Conservation (phyloP, 768 basidiomycete species). For the Astraeus odoratus region DNA sequence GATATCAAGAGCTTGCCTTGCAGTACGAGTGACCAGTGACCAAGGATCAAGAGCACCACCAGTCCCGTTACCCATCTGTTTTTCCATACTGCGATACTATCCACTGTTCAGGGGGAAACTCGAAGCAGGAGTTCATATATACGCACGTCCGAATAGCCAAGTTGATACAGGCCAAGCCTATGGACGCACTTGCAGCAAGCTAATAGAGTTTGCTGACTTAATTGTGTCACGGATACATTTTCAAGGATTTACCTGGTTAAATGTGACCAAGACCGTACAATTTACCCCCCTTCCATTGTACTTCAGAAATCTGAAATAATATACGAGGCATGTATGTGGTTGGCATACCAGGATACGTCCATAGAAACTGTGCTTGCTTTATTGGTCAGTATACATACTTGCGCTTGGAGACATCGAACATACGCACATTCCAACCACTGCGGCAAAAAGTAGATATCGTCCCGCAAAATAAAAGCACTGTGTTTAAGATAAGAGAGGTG, state of each 20-base stretch:
- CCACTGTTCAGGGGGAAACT: conserved; percentile 9
- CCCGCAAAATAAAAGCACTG: conserved; percentile 41
- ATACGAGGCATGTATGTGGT: not conserved
- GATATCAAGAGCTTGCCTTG: conserved; percentile 62
- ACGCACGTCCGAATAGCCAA: conserved; percentile 39
- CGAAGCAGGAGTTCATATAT: not conserved
- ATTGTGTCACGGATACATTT: not conserved
- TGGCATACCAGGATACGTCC: conserved; percentile 29
- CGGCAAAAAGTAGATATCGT: conserved; percentile 38
- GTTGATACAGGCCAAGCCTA: conserved; percentile 42
- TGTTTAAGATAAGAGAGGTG: conserved; percentile 5
- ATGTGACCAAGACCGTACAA: conserved; percentile 42
- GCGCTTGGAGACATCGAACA: not conserved
- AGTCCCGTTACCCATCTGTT: conserved; percentile 43
- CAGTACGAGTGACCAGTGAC: conserved; percentile 65
- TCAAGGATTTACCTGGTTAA: conserved; percentile 33
- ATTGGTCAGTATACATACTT: not conserved
- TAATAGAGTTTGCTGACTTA: conserved; percentile 11
- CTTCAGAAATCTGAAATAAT: not conserved
- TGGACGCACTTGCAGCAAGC: conserved; percentile 37
- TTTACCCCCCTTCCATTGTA: conserved; percentile 27
- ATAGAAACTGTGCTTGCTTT: conserved; percentile 27
- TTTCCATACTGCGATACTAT: conserved; percentile 61
- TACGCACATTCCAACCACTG: conserved; percentile 41
- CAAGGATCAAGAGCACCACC: conserved; percentile 51